Conservation (phyloP, 306 rosid species). For the barrel medic (Medicago truncatula) region MtrunA17r5.0-ANR NC_053047.1:3096501-3097000, state of each 20-base stretch:
- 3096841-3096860: background rate
- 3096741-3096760: no score
- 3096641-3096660: conserved; percentile 22
- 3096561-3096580: conserved; percentile 55
- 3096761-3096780: no score
- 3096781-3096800: background rate
- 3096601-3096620: conserved; percentile 21
- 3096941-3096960: conserved; percentile 26
- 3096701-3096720: background rate
- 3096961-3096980: conserved; percentile 26
- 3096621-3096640: conserved; percentile 28
- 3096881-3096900: background rate
- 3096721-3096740: no score
- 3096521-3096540: conserved; percentile 67
- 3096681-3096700: conserved; percentile 19
- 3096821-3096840: background rate
- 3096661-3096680: conserved; percentile 33
- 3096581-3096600: conserved; percentile 53
- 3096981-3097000: conserved; percentile 34
- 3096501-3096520: conserved; percentile 77
- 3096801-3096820: background rate
- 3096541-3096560: conserved; percentile 71
- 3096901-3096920: background rate
- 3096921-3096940: conserved; percentile 15
- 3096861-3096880: background rate